phyloP scores from a whole-genome alignment of 495 filamentous ascomycete genomes.

The Aspergillus affinis region DNA sequence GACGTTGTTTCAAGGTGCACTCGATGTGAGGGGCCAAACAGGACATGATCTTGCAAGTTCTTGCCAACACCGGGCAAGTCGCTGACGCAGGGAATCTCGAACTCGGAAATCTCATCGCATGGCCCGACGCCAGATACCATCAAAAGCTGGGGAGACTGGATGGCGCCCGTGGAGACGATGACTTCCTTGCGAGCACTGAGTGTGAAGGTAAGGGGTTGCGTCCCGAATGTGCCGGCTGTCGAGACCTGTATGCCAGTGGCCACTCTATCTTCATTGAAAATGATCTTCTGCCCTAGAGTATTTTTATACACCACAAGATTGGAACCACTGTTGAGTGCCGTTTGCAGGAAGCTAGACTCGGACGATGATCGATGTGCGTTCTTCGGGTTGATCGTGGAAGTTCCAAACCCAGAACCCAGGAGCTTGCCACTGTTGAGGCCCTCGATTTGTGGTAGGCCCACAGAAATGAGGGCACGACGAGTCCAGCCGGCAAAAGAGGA shows the following conservation, averaged over 20 bases:
- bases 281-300: constrained; percentile 43
- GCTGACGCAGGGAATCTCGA: constrained; percentile 40
- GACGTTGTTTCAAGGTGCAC: constrained; percentile 27
- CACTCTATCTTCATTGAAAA: constrained; percentile 42
- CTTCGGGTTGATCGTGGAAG: constrained; percentile 35
- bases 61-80: constrained; percentile 50
- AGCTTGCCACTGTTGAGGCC: constrained; percentile 41
- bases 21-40: constrained; percentile 25
- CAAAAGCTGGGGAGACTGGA: constrained; percentile 49
- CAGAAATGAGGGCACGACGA: constrained; percentile 20
- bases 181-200: constrained; percentile 52
- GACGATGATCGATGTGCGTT: constrained; percentile 36
- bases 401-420: constrained; percentile 30
- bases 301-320: constrained; percentile 35
- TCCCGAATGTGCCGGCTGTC: constrained; percentile 25
- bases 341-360: constrained; percentile 41
- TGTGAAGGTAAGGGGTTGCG: constrained; percentile 33
- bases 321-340: constrained; percentile 20
- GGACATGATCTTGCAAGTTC: constrained; percentile 45
- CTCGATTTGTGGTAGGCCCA: constrained; percentile 31
- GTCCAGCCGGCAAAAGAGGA: constrained; percentile 29
- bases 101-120: constrained; percentile 28
- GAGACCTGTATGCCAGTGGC: constrained; percentile 50
- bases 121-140: constrained; percentile 53
- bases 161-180: constrained; percentile 53